phyloP scores from a whole-genome alignment of 2,329 filamentous ascomycete species.

The Colletotrichum somersetense region DNA sequence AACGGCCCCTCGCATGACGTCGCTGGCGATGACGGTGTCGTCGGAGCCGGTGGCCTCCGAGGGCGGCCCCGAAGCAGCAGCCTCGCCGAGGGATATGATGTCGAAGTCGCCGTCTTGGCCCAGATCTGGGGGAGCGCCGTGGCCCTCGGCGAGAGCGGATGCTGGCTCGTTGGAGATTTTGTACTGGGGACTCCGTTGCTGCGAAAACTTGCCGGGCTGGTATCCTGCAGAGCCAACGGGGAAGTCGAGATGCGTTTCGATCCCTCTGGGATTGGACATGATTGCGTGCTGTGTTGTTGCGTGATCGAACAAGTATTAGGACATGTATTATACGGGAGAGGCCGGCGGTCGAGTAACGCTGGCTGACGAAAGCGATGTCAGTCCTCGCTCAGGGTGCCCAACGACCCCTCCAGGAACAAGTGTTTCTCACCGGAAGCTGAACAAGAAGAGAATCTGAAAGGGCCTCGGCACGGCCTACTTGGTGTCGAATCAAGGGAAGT shows the following conservation, averaged over 20 bases:
- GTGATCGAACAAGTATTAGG: not conserved
- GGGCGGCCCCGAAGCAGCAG: not conserved
- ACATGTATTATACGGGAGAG: not conserved
- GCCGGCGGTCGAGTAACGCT: slow-evolving; percentile 15
- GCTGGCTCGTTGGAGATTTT: slow-evolving; percentile 29
- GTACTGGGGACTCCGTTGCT: slow-evolving; percentile 29
- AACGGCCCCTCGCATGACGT: not conserved
- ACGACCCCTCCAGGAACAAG: not conserved
- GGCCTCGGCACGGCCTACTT: not conserved
- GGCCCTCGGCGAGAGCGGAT: slow-evolving; percentile 18
- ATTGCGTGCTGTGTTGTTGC: not conserved
- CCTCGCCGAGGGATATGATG: not conserved
- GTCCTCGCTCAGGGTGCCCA: not conserved
- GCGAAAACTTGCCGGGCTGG: slow-evolving; percentile 15
- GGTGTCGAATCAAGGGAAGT: not conserved
- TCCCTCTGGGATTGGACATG: slow-evolving; percentile 22
- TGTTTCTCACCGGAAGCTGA: slow-evolving; percentile 6
- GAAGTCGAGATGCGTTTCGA: not conserved
- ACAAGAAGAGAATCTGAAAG: not conserved
- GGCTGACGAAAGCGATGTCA: not conserved
- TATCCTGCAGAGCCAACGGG: not conserved
- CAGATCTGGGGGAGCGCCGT: not conserved
- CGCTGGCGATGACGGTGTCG: slow-evolving; percentile 15
- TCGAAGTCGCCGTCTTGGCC: slow-evolving; percentile 5
- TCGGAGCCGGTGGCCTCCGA: slow-evolving; percentile 24